Conservation (phyloP, 73 alveolate species). For the Tetrahymena thermophila region DNA sequence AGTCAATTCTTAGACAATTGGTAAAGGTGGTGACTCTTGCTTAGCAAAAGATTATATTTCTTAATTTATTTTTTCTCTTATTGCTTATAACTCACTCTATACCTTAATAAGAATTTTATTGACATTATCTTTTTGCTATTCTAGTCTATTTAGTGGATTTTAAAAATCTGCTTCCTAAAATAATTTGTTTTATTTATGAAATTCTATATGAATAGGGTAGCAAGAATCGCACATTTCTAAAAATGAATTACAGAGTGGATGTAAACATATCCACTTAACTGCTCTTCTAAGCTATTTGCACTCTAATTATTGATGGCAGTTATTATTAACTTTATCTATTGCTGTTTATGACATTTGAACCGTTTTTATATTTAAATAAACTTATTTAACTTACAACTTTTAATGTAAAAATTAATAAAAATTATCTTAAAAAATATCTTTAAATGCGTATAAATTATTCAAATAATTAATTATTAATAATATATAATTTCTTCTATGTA, state of each 20-base stretch:
- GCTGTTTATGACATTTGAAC: background rate
- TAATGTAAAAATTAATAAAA: background rate
- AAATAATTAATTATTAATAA: no score
- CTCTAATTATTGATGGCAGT: background rate
- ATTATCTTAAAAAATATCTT: background rate
- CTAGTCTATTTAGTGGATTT: background rate
- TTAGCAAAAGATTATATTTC: background rate
- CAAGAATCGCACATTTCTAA: background rate
- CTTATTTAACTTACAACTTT: background rate
- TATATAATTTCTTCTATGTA: background rate
- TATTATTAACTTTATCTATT: background rate
- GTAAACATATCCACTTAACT: background rate
- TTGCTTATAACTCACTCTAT: background rate
- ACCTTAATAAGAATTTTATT: background rate
- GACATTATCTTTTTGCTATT: background rate
- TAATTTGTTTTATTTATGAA: background rate
- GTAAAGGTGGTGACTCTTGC: background rate
- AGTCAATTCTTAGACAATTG: background rate
- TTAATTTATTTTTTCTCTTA: background rate
- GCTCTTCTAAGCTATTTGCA: background rate
- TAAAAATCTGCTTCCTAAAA: background rate
- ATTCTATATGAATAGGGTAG: background rate
- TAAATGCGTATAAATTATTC: no score
- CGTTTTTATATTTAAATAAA: background rate
- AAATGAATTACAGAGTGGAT: background rate